Evolutionary conservation across 1,139 yeast species (phyloP).

Genomic region (Sugiyamaella xylanicola): DNA sequence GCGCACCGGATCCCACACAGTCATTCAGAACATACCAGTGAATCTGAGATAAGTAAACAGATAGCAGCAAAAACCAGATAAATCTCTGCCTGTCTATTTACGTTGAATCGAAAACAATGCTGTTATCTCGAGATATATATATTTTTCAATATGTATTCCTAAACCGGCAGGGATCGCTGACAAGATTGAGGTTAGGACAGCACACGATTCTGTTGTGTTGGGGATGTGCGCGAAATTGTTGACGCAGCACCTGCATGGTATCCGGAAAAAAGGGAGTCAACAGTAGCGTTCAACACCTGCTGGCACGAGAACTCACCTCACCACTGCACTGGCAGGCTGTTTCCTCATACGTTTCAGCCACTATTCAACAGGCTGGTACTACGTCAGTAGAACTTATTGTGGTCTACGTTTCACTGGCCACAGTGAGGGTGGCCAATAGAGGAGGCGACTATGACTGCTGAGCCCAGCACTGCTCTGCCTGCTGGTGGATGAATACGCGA

Average conservation of each 20-base stretch:
- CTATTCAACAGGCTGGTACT: no score
- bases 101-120: background rate
- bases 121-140: background rate
- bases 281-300: background rate
- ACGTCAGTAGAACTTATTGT: no score
- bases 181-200: background rate
- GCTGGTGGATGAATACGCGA: no score
- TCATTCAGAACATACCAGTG: background rate
- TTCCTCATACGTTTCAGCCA: no score
- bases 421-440: no score
- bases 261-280: background rate
- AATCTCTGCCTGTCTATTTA: background rate
- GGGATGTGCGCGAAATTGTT: background rate
- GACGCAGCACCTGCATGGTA: background rate
- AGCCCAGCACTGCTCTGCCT: no score
- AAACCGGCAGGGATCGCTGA: background rate
- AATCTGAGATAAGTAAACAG: background rate
- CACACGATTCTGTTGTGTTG: background rate
- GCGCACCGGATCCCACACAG: no score
- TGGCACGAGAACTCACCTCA: no score
- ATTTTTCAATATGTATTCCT: background rate
- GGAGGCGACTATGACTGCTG: no score
- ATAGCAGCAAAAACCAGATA: background rate
- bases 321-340: no score
- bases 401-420: no score